Evolutionary conservation across 441 rosid genomes (phyloP).

Genomic region (Erodium texanum): DNA sequence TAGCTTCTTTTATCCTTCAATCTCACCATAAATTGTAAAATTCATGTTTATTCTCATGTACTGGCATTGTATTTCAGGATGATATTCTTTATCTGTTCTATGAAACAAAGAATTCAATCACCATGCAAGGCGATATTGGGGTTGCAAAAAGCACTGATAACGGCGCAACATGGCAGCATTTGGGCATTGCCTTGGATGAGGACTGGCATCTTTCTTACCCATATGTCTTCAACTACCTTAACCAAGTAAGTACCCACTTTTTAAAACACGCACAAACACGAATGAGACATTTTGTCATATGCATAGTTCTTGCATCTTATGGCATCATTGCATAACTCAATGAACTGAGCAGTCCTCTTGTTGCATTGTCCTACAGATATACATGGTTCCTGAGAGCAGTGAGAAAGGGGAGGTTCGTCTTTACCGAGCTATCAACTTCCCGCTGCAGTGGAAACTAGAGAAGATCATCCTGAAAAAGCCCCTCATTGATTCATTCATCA

Average conservation of each 20-base stretch:
- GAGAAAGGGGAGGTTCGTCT: constrained; percentile 61
- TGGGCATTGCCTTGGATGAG: constrained; percentile 89
- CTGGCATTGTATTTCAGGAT: constrained; percentile 40
- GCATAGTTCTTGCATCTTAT: not conserved
- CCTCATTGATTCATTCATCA: constrained; percentile 56
- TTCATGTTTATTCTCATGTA: not conserved
- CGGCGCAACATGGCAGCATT: constrained; percentile 86
- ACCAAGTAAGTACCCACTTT: constrained; percentile 41
- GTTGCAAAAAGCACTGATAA: constrained; percentile 71
- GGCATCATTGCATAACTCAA: too few relatives aligned
- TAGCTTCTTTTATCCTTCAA: too few relatives aligned
- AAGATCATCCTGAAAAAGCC: constrained; percentile 62
- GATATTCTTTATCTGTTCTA: constrained; percentile 62
- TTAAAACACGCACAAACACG: not conserved
- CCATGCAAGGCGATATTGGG: constrained; percentile 92
- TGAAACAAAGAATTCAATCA: constrained; percentile 70
- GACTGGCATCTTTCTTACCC: constrained; percentile 96
- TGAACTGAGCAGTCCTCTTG: not conserved
- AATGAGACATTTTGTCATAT: not conserved
- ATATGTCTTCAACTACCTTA: constrained; percentile 62
- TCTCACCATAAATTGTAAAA: too few relatives aligned
- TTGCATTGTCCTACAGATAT: constrained; percentile 40
- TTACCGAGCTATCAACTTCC: constrained; percentile 70
- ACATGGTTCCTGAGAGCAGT: constrained; percentile 91
- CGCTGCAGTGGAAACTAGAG: constrained; percentile 69